Conservation (phyloP, 2,329 filamentous ascomycete genomes). For the Aotearoamyces nothofagi region DNA sequence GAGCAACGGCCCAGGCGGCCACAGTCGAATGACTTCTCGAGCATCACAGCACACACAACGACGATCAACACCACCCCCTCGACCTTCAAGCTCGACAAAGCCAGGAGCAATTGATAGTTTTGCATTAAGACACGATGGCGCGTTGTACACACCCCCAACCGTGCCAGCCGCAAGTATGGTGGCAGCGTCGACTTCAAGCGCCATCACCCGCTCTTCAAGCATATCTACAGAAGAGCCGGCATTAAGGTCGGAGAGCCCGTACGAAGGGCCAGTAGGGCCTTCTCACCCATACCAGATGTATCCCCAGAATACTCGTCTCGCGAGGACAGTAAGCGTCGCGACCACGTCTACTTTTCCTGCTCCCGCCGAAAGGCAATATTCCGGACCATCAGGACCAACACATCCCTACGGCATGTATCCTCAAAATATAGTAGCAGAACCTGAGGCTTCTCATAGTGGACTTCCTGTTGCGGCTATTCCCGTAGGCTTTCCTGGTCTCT, state of each 20-base stretch:
- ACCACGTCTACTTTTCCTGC: constrained; percentile 53
- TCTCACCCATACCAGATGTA: constrained; percentile 83
- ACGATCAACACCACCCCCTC: constrained; percentile 16
- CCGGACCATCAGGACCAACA: constrained; percentile 49
- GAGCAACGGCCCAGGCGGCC: constrained; percentile 5
- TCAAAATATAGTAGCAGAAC: constrained; percentile 55
- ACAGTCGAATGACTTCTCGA: constrained; percentile 10
- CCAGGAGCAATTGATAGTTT: constrained; percentile 33
- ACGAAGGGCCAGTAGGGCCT: constrained; percentile 47
- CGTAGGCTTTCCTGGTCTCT: constrained; percentile 59
- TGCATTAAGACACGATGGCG: constrained; percentile 35
- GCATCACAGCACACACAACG: constrained; percentile 8
- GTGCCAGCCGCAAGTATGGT: constrained; percentile 12
- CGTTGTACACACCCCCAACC: too few relatives aligned
- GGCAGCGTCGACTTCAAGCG: constrained; percentile 6
- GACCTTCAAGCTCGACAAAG: constrained; percentile 41
- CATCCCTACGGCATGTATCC: constrained; percentile 82
- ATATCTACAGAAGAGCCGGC: constrained; percentile 13
- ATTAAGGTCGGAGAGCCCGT: constrained; percentile 32
- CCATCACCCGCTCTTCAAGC: constrained; percentile 13
- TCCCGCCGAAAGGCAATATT: constrained; percentile 40
- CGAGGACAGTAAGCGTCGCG: constrained; percentile 45
- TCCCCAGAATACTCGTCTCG: constrained; percentile 50
- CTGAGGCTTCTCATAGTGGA: constrained; percentile 26
- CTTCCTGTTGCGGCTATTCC: constrained; percentile 31